Base-by-base conservation (phyloP, 768 basidiomycete species). In the Boletus pseudo-olivaceus region DNA sequence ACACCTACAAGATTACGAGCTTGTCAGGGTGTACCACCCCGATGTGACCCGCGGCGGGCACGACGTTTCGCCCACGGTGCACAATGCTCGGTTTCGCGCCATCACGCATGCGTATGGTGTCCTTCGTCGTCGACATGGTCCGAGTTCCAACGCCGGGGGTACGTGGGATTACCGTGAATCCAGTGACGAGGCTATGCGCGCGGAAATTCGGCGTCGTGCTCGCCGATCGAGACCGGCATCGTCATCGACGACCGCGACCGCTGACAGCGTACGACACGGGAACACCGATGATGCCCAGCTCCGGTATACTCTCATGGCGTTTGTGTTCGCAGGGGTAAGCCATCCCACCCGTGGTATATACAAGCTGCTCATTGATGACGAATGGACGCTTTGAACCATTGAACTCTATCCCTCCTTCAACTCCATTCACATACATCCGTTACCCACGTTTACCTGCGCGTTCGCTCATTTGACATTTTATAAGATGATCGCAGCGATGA, bases 21-120 rank as follows among this genome's bases (percentile, higher is more conserved):
- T 90, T 38, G 88, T 87, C 37, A 82, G 84, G 42, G 65, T 75
- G 10, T 81, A 89, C 63, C 89, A 91, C 62, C 88, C 89, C 4
- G 88, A 91, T 65, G 81, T 82, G 4, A 71, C 75, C 4, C 56
- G 39, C 11, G 65, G 72, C 10, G 73, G 75, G 27, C 75, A 75
- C 7, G 51, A 60, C 19, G 55, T 83, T 19, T 65, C 80, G 1
- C 64, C 80, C 7, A 47, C 63, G 4, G 67, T 78, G 45, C 78
- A 82, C 8, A 85, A 84, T 54, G 71, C 75, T 7, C 80, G 81
- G 4, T 91, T 90, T 60, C 85, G 84, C 51, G 73, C 79, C 39
- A 82, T 90, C 46, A 78, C 79, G 8, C 72, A 76, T 8, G 84
- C 89, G 3, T 91, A 90, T 57, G 82, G 85, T 37, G 60, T 71